Conservation (phyloP, 495 filamentous ascomycete genomes). For the Aspergillus ellipticus region DNA sequence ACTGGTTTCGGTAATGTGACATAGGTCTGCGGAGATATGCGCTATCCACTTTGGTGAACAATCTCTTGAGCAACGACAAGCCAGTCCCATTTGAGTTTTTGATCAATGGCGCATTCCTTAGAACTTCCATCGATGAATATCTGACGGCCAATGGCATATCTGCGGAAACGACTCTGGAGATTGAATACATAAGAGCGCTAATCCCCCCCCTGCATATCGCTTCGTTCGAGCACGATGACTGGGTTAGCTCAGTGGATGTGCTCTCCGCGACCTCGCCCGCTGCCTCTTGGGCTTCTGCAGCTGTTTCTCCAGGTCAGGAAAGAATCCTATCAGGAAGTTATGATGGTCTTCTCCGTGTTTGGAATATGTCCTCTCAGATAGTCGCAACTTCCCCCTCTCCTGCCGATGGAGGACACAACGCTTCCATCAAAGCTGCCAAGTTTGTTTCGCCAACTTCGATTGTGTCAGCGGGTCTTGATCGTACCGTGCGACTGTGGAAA, state of each 20-base stretch:
- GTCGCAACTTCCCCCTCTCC: constrained; percentile 64
- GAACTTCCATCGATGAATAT: constrained; percentile 84
- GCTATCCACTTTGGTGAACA: constrained; percentile 90
- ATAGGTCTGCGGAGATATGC: constrained; percentile 81
- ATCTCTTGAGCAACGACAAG: constrained; percentile 70
- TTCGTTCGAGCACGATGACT: constrained; percentile 93
- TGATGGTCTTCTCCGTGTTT: constrained; percentile 81
- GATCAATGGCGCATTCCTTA: constrained; percentile 84
- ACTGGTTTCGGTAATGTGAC: constrained; percentile 13
- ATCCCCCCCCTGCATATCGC: constrained; percentile 83
- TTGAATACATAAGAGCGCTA: constrained; percentile 90
- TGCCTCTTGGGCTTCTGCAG: constrained; percentile 50
- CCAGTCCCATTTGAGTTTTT: constrained; percentile 95
- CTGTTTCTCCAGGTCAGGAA: constrained; percentile 48
- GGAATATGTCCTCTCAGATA: constrained; percentile 79
- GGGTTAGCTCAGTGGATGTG: constrained; percentile 90
- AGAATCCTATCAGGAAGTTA: constrained; percentile 85
- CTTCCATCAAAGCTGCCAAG: constrained; percentile 73
- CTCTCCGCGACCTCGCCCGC: constrained; percentile 64
- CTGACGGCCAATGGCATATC: constrained; percentile 81
- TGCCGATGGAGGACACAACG: constrained; percentile 65
- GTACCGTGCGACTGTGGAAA: constrained; percentile 82
- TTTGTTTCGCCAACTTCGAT: constrained; percentile 73
- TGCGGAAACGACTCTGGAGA: constrained; percentile 74
- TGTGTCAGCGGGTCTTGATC: constrained; percentile 77